phyloP scores from a whole-genome alignment of 306 rosid genomes.

The Malus sylvestris region DNA sequence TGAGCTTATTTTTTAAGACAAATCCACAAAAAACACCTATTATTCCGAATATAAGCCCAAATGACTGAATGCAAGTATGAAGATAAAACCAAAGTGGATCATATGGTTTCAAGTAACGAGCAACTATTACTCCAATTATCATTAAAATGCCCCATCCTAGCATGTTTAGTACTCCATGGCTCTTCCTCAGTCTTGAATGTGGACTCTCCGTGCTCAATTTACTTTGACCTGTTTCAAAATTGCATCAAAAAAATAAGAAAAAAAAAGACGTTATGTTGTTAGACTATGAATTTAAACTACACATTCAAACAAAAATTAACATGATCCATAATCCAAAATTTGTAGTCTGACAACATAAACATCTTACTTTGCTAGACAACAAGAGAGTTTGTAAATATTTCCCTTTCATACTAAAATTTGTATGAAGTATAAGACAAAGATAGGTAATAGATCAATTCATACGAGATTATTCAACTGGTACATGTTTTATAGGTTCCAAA shows the following conservation, averaged over 20 bases:
- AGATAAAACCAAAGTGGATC: slow-evolving; percentile 63
- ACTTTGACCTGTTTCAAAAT: slow-evolving; percentile 35
- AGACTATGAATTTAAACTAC: neutral
- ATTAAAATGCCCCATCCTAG: slow-evolving; percentile 70
- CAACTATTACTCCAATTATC: slow-evolving; percentile 61
- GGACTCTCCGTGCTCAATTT: neutral
- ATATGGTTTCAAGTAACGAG: slow-evolving; percentile 50
- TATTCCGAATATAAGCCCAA: slow-evolving; percentile 49
- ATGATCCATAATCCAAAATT: neutral
- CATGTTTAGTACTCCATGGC: slow-evolving; percentile 63
- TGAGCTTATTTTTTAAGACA: slow-evolving; percentile 30
- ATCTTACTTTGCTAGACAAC: neutral
- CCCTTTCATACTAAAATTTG: neutral
- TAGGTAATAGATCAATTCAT: neutral
- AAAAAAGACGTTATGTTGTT: neutral
- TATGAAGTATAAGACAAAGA: neutral
- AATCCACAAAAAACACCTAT: slow-evolving; percentile 53
- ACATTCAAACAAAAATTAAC: neutral
- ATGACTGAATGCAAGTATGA: slow-evolving; percentile 43
- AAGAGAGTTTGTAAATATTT: neutral
- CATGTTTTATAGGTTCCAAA: neutral
- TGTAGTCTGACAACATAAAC: neutral
- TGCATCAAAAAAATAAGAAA: no score
- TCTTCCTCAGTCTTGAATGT: slow-evolving; percentile 33
- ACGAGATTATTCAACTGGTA: neutral